Conservation (phyloP, 164 flowering plant species). For the Brasenia schreberi region DNA sequence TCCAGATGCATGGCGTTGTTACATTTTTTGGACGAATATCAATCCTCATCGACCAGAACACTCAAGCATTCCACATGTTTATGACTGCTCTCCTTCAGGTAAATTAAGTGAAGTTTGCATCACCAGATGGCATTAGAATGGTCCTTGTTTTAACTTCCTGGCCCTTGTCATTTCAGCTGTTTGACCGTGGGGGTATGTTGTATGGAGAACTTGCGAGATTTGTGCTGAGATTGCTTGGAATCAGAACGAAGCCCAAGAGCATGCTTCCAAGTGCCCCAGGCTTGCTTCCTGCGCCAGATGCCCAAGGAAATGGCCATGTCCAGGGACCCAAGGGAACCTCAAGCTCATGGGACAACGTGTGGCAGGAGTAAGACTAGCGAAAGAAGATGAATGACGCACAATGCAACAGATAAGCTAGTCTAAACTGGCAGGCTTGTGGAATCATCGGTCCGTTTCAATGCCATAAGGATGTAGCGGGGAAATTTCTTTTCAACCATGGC, state of each 20-base stretch:
- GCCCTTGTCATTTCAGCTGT: slow-evolving; percentile 38
- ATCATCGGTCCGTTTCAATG: no score
- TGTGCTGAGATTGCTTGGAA: slow-evolving; percentile 69
- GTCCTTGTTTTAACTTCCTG: not conserved
- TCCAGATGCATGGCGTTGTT: slow-evolving; percentile 89
- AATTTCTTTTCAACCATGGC: no score
- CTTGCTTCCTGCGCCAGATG: slow-evolving; percentile 35
- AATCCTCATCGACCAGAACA: slow-evolving; percentile 75
- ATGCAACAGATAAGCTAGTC: no score
- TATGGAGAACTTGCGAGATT: slow-evolving; percentile 94
- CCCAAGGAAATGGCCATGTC: slow-evolving; percentile 16
- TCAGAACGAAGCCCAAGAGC: slow-evolving; percentile 53
- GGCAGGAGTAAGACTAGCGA: slow-evolving; percentile 14
- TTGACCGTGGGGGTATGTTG: slow-evolving; percentile 73
- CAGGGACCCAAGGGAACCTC: slow-evolving; percentile 44
- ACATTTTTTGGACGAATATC: slow-evolving; percentile 73
- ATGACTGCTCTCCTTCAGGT: slow-evolving; percentile 97
- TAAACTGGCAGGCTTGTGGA: no score
- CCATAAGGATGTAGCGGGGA: no score
- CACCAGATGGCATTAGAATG: not conserved
- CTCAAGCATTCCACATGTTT: slow-evolving; percentile 93
- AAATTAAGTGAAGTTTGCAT: not conserved
- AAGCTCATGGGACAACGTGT: slow-evolving; percentile 61
- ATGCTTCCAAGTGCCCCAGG: slow-evolving; percentile 30
- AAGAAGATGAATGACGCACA: not conserved